phyloP scores from a whole-genome alignment of 139 green algal genomes.

The Chloropicon primus region DNA sequence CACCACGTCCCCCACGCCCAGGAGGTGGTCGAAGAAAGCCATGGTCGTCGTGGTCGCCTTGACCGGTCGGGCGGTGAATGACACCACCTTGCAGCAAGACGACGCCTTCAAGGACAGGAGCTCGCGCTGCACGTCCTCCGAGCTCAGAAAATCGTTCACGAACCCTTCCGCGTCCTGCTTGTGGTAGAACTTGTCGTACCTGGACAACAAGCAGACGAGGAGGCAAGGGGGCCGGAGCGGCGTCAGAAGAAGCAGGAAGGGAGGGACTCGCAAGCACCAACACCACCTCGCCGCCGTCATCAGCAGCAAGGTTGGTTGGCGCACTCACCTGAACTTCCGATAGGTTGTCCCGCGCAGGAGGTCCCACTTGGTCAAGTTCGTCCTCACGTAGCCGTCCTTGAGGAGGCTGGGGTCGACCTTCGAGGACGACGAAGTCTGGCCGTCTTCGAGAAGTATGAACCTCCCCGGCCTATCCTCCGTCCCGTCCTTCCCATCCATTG shows the following conservation, averaged over 20 bases:
- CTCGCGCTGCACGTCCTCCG: not conserved
- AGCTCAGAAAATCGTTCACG: constrained; percentile 1
- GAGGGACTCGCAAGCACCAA: too few relatives aligned
- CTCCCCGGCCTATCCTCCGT: not conserved
- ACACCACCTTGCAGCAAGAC: not conserved
- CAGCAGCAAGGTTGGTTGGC: too few relatives aligned
- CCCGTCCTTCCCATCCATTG: not conserved
- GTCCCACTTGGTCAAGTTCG: not conserved
- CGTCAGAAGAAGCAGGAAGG: too few relatives aligned
- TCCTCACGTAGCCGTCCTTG: not conserved
- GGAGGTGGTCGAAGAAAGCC: constrained; percentile 6
- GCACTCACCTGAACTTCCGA: not conserved
- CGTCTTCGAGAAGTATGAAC: not conserved
- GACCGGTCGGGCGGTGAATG: not conserved
- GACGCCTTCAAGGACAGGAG: too few relatives aligned
- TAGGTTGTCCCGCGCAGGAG: not conserved
- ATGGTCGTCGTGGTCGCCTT: not conserved
- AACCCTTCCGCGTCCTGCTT: constrained; percentile 1
- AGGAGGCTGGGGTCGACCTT: not conserved
- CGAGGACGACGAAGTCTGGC: not conserved
- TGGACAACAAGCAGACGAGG: not conserved
- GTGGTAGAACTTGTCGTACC: constrained; percentile 5
- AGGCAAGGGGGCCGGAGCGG: too few relatives aligned
- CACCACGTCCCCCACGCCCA: not conserved
- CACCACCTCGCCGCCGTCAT: too few relatives aligned